Conservation (phyloP, 2,329 filamentous ascomycete species). For the Penicillium sp. region DNA sequence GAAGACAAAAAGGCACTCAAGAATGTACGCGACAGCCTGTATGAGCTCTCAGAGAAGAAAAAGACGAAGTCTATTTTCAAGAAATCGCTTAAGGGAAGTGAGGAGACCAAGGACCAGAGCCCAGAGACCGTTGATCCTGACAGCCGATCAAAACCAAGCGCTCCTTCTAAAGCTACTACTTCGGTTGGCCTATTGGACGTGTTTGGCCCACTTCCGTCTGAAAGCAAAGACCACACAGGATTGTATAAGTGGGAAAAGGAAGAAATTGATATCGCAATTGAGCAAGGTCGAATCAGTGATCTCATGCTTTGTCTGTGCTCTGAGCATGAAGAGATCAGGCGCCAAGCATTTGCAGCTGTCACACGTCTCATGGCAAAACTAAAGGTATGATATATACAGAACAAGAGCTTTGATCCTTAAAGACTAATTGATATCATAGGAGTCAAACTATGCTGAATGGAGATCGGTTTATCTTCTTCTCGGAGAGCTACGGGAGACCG, state of each 20-base stretch:
- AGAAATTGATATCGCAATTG: slow-evolving; percentile 71
- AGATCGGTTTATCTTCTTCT: slow-evolving; percentile 76
- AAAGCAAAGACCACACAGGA: slow-evolving; percentile 40
- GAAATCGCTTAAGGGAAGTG: slow-evolving; percentile 33
- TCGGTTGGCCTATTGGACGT: slow-evolving; percentile 49
- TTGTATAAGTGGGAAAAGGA: slow-evolving; percentile 68
- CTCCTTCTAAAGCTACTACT: neutral
- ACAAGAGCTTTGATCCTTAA: neutral
- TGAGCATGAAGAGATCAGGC: slow-evolving; percentile 67
- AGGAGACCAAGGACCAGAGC: slow-evolving; percentile 12
- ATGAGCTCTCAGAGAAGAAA: slow-evolving; percentile 36
- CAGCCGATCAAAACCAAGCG: slow-evolving; percentile 5
- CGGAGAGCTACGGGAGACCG: slow-evolving; percentile 75
- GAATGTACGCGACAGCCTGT: slow-evolving; percentile 43
- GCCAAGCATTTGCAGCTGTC: slow-evolving; percentile 58
- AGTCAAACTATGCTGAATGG: slow-evolving; percentile 69
- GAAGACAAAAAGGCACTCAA: slow-evolving; percentile 49
- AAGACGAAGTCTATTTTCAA: slow-evolving; percentile 31
- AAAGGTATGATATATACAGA: slow-evolving; percentile 30
- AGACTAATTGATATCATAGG: slow-evolving; percentile 34
- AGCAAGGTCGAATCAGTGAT: slow-evolving; percentile 67
- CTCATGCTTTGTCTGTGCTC: slow-evolving; percentile 75
- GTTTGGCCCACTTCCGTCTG: slow-evolving; percentile 48
- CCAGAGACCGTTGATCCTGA: slow-evolving; percentile 13
- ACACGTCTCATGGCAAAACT: slow-evolving; percentile 47